These are phyloP conservation scores for Cercospora sesami DNA, from an alignment of 2,329 filamentous ascomycete species.

Conservation along the genomic window DNA sequence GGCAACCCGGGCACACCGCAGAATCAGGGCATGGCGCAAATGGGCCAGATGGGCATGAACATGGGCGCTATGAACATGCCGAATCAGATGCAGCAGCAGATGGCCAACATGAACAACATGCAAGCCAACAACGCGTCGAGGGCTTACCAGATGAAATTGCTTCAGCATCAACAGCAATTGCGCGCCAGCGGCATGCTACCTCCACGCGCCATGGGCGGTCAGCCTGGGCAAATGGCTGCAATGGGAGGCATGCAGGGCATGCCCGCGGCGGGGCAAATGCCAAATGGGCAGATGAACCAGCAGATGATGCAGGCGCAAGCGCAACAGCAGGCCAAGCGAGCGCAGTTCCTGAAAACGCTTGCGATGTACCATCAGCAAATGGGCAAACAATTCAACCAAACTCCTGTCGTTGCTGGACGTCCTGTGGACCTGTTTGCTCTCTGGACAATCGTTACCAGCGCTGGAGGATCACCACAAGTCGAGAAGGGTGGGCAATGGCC, in stretches of 20 bases:
- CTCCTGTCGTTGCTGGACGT: conserved; percentile 71
- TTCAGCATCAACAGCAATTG: conserved; percentile 70
- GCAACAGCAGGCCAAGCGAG: conserved; percentile 33
- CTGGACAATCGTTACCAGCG: conserved; percentile 74
- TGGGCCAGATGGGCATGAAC: conserved; percentile 45
- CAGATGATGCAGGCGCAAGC: conserved; percentile 24
- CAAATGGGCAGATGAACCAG: conserved; percentile 28
- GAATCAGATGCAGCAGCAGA: conserved; percentile 49
- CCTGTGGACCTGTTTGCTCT: conserved; percentile 73
- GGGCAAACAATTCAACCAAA: conserved; percentile 67
- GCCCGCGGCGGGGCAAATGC: conserved; percentile 26
- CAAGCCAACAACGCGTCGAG: conserved; percentile 69
- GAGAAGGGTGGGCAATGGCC: conserved; percentile 71
- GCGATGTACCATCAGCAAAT: conserved; percentile 68
- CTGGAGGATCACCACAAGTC: conserved; percentile 74
- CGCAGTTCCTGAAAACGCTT: conserved; percentile 64
- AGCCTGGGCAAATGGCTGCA: conserved; percentile 33
- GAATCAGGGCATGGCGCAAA: conserved; percentile 31
- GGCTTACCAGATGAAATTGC: conserved; percentile 81
- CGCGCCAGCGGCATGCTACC: conserved; percentile 43
- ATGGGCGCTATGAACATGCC: conserved; percentile 38
- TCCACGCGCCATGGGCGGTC: conserved; percentile 30
- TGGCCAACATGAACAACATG: conserved; percentile 40
- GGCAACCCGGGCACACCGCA: conserved; percentile 44
- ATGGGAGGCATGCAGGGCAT: conserved; percentile 25